Percentiles rank a stretch among this genome's conserved stretches.
phyloP scores from a whole-genome alignment of 495 filamentous ascomycete genomes.

The Talaromyces trachyspermus region DNA sequence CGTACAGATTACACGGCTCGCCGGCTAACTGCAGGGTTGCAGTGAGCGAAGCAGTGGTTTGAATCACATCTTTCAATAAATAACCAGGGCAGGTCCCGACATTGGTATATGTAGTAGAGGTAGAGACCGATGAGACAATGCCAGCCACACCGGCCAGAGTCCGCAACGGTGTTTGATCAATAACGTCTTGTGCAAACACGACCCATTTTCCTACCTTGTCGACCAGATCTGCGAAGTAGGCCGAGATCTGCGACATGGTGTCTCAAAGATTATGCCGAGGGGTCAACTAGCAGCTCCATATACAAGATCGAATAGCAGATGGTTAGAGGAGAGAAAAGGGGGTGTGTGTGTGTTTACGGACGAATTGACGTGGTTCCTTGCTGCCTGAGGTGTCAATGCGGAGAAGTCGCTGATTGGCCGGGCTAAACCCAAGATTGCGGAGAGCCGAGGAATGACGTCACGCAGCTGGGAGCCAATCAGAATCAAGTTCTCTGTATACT shows the following conservation, averaged over 20 bases:
- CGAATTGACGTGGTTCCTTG: too few species aligned
- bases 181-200: neutral
- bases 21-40: slow-evolving; percentile 64
- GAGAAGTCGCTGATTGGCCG: too few species aligned
- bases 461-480: too few species aligned
- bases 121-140: slow-evolving; percentile 1
- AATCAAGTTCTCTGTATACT: too few species aligned
- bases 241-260: neutral
- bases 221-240: slow-evolving; percentile 3
- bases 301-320: too few species aligned
- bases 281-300: too few species aligned
- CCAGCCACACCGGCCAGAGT: neutral
- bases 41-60: slow-evolving; percentile 17
- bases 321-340: too few species aligned
- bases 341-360: too few species aligned
- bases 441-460: too few species aligned
- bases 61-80: slow-evolving; percentile 25
- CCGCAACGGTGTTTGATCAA: slow-evolving; percentile 1
- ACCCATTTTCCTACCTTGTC: slow-evolving; percentile 1
- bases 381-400: too few species aligned
- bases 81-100: slow-evolving; percentile 1
- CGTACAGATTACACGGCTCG: slow-evolving; percentile 61
- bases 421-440: too few species aligned
- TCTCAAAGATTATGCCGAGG: too few species aligned
- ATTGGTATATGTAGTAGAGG: neutral